phyloP scores from a whole-genome alignment of 2,329 filamentous ascomycete species.

The Colletotrichum plurivorum region DNA sequence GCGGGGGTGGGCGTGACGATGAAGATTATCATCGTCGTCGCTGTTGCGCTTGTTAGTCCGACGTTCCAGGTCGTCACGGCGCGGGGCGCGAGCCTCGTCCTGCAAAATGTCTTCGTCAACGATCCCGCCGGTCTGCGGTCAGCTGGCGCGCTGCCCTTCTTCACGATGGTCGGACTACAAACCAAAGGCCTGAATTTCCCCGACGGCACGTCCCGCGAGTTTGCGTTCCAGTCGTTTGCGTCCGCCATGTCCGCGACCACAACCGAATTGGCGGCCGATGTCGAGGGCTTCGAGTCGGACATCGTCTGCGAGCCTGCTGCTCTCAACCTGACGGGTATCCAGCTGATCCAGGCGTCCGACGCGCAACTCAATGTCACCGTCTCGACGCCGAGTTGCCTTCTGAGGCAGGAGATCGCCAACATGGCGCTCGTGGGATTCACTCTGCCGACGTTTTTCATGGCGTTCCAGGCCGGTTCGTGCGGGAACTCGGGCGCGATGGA shows the following conservation, averaged over 20 bases:
- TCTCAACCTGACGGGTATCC: slow-evolving; percentile 45
- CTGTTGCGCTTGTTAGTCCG: slow-evolving; percentile 54
- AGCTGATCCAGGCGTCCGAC: slow-evolving; percentile 37
- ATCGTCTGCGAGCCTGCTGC: slow-evolving; percentile 51
- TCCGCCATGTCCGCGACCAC: slow-evolving; percentile 43
- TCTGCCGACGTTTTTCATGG: slow-evolving; percentile 42
- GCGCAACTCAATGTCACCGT: slow-evolving; percentile 50
- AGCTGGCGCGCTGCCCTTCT: slow-evolving; percentile 49
- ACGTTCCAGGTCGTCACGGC: slow-evolving; percentile 46
- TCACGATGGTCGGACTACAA: slow-evolving; percentile 52
- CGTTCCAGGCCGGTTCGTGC: slow-evolving; percentile 44
- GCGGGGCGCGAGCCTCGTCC: slow-evolving; percentile 43
- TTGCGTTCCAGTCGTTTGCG: slow-evolving; percentile 53
- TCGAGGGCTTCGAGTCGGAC: slow-evolving; percentile 52
- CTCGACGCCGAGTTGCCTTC: slow-evolving; percentile 39
- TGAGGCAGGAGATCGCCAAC: slow-evolving; percentile 43
- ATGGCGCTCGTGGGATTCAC: slow-evolving; percentile 29
- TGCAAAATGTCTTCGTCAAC: slow-evolving; percentile 49
- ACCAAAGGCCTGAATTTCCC: slow-evolving; percentile 46
- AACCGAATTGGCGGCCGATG: slow-evolving; percentile 48
- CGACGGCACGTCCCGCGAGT: slow-evolving; percentile 49
- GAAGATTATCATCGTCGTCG: slow-evolving; percentile 51
- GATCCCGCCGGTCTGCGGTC: slow-evolving; percentile 44
- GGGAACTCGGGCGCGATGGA: slow-evolving; percentile 36
- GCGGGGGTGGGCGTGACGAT: slow-evolving; percentile 48